A percentile compares a stretch with the other conserved stretches of the same genome.
Conservation (phyloP, 2,329 filamentous ascomycete genomes). For the Chaetomiaceae sp. region DNA sequence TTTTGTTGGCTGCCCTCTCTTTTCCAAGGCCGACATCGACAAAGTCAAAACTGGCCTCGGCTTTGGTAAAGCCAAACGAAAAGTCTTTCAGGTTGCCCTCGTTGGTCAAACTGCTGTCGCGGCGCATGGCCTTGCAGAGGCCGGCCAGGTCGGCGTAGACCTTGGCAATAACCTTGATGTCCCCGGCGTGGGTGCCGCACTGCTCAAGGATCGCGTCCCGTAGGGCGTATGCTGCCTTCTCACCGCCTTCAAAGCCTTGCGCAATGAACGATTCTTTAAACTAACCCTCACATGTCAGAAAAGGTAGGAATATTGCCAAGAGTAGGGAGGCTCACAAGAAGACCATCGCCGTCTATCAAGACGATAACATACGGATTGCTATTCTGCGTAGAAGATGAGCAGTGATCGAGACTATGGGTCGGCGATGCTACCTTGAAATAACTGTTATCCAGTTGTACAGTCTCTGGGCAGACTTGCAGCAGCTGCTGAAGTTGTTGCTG, state of each 20-base stretch:
- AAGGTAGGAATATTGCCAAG: not conserved
- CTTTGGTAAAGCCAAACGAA: conserved; percentile 56
- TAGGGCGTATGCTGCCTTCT: conserved; percentile 47
- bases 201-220: conserved; percentile 44
- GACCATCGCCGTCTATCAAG: conserved; percentile 59
- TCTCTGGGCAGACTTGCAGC: conserved; percentile 35
- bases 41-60: conserved; percentile 57
- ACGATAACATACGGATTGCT: conserved; percentile 57
- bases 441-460: conserved; percentile 37
- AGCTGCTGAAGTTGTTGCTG: conserved; percentile 44
- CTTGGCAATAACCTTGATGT: conserved; percentile 53
- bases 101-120: conserved; percentile 43
- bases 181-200: conserved; percentile 45
- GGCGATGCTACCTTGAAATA: conserved; percentile 33
- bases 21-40: conserved; percentile 58
- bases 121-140: conserved; percentile 46
- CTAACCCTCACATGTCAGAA: conserved; percentile 33
- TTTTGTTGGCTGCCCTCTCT: conserved; percentile 56
- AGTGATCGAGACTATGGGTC: not conserved
- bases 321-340: conserved; percentile 44
- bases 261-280: conserved; percentile 54
- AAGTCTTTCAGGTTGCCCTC: conserved; percentile 52
- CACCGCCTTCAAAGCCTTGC: conserved; percentile 53
- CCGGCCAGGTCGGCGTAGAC: conserved; percentile 52
- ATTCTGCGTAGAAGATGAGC: conserved; percentile 30